A percentile compares a stretch with the other conserved stretches of the same genome.
These are phyloP conservation scores for Rauvolfia tetraphylla DNA, from an alignment of 257 asterid species.

Conservation along the genomic window DNA sequence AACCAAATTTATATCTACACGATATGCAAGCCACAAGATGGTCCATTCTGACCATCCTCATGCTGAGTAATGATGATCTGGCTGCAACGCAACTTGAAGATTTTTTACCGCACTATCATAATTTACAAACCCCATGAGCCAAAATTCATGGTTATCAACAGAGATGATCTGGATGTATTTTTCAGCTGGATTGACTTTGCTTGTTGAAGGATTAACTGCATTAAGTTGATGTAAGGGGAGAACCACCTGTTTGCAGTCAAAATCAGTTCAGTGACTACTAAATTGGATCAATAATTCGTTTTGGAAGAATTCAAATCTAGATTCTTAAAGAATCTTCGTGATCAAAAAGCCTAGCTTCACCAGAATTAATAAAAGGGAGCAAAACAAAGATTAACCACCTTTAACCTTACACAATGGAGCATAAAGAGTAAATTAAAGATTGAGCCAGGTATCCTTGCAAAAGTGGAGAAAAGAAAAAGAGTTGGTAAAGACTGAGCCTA, in stretches of 20 bases:
- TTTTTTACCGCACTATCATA: conserved; percentile 69
- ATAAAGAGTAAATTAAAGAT: background rate
- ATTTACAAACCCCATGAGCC: conserved; percentile 91
- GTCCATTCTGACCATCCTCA: background rate
- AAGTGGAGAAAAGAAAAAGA: background rate
- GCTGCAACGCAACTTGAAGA: conserved; percentile 50
- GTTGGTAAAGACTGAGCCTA: background rate
- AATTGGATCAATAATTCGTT: background rate
- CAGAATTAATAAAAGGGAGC: background rate
- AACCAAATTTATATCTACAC: conserved; percentile 7
- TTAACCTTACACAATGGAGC: background rate
- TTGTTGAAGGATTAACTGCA: conserved; percentile 75
- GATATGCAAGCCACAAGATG: background rate
- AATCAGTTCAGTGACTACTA: background rate
- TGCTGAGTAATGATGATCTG: conserved; percentile 2
- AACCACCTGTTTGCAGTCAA: conserved; percentile 54
- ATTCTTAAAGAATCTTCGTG: background rate
- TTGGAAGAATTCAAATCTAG: background rate
- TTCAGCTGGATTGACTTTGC: conserved; percentile 73
- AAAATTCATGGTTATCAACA: conserved; percentile 86
- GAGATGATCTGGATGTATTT: conserved; percentile 85
- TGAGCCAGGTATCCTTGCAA: background rate
- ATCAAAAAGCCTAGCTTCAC: background rate
- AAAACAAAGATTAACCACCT: background rate
- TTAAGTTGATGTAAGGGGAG: conserved; percentile 87